Evolutionary conservation across 495 filamentous ascomycete genomes (phyloP).

Genomic region (Penicillium flavigenum): DNA sequence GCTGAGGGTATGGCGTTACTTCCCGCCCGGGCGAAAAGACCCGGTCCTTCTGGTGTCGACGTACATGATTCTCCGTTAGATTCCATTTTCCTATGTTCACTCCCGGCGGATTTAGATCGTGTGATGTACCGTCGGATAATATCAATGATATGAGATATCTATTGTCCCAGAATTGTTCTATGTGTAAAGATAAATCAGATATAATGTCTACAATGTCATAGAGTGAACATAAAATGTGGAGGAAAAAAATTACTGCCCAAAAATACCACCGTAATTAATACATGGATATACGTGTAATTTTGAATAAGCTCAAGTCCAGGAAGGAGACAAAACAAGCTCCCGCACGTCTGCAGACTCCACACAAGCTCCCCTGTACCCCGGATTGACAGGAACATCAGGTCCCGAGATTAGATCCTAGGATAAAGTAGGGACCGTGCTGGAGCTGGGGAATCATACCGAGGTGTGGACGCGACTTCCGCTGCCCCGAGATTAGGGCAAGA

Average conservation of each 20-base stretch:
- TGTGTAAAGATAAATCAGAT: not conserved
- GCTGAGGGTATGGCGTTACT: conserved; percentile 36
- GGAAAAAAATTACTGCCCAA: not conserved
- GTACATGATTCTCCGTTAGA: conserved; percentile 35
- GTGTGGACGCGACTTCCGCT: conserved; percentile 21
- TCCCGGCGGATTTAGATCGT: conserved; percentile 31
- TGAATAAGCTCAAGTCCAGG: conserved; percentile 11
- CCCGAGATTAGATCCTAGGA: not conserved
- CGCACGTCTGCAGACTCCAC: conserved; percentile 22
- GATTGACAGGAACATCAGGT: conserved; percentile 19
- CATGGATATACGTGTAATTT: conserved; percentile 12
- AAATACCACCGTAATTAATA: conserved; percentile 2
- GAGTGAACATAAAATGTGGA: not conserved
- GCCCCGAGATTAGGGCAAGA: conserved; percentile 23
- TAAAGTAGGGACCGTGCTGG: conserved; percentile 30
- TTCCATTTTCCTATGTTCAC: conserved; percentile 34
- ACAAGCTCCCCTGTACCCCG: conserved; percentile 29
- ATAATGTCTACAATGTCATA: too few relatives aligned
- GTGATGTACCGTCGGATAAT: conserved; percentile 37
- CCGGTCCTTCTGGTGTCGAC: conserved; percentile 32
- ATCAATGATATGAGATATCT: conserved; percentile 28
- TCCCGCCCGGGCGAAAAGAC: conserved; percentile 33
- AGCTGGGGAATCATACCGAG: conserved; percentile 9
- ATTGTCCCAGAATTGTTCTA: not conserved
- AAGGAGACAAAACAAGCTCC: conserved; percentile 6